Percentiles rank a stretch among this genome's conserved stretches.
Evolutionary conservation across 805 yeast species (phyloP).

Genomic region (Phaffomyces thermotolerans): DNA sequence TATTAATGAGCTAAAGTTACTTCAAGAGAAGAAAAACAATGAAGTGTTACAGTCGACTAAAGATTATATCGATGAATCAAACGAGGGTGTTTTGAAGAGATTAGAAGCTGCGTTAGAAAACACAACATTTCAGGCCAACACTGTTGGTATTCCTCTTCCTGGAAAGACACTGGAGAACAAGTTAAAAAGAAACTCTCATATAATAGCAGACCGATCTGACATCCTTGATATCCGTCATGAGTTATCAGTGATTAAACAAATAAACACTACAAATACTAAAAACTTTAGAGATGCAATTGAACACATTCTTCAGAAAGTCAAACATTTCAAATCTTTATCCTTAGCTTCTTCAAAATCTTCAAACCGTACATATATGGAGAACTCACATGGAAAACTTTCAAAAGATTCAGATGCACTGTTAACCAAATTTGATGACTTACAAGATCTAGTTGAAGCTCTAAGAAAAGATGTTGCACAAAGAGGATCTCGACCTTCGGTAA

Average conservation of each 20-base stretch:
- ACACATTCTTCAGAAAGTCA: constrained; percentile 38
- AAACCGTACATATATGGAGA: constrained; percentile 58
- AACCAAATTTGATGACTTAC: constrained; percentile 81
- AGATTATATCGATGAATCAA: constrained; percentile 22
- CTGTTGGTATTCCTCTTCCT: too few relatives aligned
- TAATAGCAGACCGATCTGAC: constrained; percentile 18
- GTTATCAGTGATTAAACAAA: constrained; percentile 49
- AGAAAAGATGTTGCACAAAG: constrained; percentile 88
- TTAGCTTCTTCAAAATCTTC: constrained; percentile 30
- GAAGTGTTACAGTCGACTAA: constrained; percentile 13
- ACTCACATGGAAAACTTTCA: constrained; percentile 65
- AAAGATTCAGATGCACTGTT: constrained; percentile 68
- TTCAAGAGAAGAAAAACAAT: constrained; percentile 10
- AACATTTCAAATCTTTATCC: constrained; percentile 44
- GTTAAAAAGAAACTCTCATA: constrained; percentile 1
- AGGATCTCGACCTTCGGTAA: constrained; percentile 73
- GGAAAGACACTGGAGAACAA: neutral
- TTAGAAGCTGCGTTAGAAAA: constrained; percentile 11
- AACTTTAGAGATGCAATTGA: constrained; percentile 36
- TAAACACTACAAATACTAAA: constrained; percentile 39
- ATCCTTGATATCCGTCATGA: constrained; percentile 46
- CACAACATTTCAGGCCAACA: neutral
- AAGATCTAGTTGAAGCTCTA: constrained; percentile 83
- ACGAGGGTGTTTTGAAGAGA: constrained; percentile 13
- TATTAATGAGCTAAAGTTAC: constrained; percentile 15